Evolutionary conservation across 1,284 basidiomycete species (phyloP).

Genomic region (Tilletia caries): DNA sequence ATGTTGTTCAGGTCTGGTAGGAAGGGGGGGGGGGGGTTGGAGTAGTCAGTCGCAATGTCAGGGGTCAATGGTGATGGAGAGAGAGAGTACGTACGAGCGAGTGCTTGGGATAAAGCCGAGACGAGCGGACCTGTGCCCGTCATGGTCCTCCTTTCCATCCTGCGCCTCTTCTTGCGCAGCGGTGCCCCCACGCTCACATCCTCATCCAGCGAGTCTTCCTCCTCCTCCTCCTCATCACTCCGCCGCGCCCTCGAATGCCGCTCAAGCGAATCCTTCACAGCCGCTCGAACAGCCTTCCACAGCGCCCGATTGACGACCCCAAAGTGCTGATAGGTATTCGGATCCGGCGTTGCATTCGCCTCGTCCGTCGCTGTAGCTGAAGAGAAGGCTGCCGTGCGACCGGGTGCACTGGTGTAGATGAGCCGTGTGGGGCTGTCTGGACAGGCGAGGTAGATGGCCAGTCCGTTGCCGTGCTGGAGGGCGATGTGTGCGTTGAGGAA

Average conservation of each 20-base stretch:
- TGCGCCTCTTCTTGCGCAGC: neutral
- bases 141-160: neutral
- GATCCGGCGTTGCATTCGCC: conserved; percentile 24
- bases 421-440: conserved; percentile 17
- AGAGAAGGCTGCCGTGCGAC: neutral
- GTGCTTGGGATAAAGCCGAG: conserved; percentile 32
- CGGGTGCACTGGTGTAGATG: conserved; percentile 33
- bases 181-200: neutral
- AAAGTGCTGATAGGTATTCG: conserved; percentile 48
- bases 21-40: neutral
- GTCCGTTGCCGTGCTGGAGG: conserved; percentile 80
- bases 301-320: conserved; percentile 14
- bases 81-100: conserved; percentile 24
- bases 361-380: neutral
- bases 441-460: conserved; percentile 82
- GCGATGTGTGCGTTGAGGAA: conserved; percentile 92
- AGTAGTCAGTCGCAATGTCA: neutral
- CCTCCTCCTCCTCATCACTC: neutral
- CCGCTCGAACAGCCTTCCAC: neutral
- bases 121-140: conserved; percentile 20
- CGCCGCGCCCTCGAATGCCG: neutral
- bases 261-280: conserved; percentile 1
- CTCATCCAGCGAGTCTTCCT: neutral
- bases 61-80: neutral
- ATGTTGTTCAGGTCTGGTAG: conserved; percentile 4